Evolutionary conservation across 768 basidiomycete species (phyloP), one percentile per base, ranked within the genome.

Genomic region (Psilocybe subaeruginosa): DNA sequence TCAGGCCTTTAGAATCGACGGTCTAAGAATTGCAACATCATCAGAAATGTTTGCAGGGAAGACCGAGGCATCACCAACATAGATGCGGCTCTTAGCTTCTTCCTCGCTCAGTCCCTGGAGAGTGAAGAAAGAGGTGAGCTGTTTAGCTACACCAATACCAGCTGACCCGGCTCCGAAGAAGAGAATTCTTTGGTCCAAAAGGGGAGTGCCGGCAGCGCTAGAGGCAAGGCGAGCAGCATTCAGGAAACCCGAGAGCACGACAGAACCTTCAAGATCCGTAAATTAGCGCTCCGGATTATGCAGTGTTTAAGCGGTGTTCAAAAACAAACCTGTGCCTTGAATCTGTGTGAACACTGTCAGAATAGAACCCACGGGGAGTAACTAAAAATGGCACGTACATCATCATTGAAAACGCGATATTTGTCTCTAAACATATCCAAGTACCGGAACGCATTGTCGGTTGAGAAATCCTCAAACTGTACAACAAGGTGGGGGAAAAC

Each of bases 151-250:
- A 57, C 94, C 95, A 54, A 95, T 90, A 48, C 93, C 94, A 7
- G 92, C 90, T 9, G 88, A 90, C 0, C 95, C 95, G 1, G 94
- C 93, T n/a, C 95, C 95, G 54, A 92, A 88, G 82, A 97, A 95
- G 54, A 96, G 80, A 67, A 96, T 90, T 48, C 85, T 84, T 67
- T 96, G 94, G 51, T 92, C 90, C 29, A 79, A 74, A 50, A 93
- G 76, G 9, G 89, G 78, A 51, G 58, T 79, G 73, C 81, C 72
- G 79, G 84, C 72, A 70, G 84, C 73, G 76, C 76, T 77, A 49
- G 83, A 83, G 11, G 87, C 78, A 37, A 90, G 76, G 58, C 81
- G 82, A 0, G 89, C 89, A 19, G 91, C 90, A 60, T 90, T 89
- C 61, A 90, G 75, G 74, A 91, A 90, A 4, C 91, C 91, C 56